Evolutionary conservation across 495 filamentous ascomycete species (phyloP).

Genomic region (Chaetomidium leptoderma): DNA sequence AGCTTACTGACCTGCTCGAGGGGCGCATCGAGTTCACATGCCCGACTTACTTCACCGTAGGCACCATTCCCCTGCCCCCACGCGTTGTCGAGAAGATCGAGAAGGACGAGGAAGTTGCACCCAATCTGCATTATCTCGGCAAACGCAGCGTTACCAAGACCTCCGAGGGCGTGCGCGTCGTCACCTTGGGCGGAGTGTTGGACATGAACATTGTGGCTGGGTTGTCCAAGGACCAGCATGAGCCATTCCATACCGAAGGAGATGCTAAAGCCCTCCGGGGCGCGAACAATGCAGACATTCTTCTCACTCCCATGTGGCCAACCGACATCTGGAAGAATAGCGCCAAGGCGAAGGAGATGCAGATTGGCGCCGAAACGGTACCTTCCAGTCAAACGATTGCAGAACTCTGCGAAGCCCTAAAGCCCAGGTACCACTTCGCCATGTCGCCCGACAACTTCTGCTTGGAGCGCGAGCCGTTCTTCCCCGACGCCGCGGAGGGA

Average conservation of each 20-base stretch:
- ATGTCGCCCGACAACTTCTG: slow-evolving; percentile 57
- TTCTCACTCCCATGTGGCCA: slow-evolving; percentile 86
- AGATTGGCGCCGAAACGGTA: slow-evolving; percentile 46
- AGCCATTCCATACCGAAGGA: slow-evolving; percentile 65
- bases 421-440: slow-evolving; percentile 86
- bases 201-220: slow-evolving; percentile 50
- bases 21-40: slow-evolving; percentile 68
- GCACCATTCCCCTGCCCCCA: slow-evolving; percentile 61
- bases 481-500: slow-evolving; percentile 47
- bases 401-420: slow-evolving; percentile 68
- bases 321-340: slow-evolving; percentile 56
- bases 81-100: slow-evolving; percentile 66
- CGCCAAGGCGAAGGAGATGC: slow-evolving; percentile 39
- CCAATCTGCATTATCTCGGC: slow-evolving; percentile 82
- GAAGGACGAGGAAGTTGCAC: slow-evolving; percentile 69
- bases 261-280: slow-evolving; percentile 72
- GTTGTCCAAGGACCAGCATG: slow-evolving; percentile 56
- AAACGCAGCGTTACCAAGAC: slow-evolving; percentile 83
- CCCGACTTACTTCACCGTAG: slow-evolving; percentile 83
- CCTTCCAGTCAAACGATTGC: slow-evolving; percentile 52
- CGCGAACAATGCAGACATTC: slow-evolving; percentile 72
- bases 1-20: slow-evolving; percentile 60
- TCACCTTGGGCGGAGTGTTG: slow-evolving; percentile 68
- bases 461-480: slow-evolving; percentile 92
- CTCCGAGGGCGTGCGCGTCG: slow-evolving; percentile 80